Evolutionary conservation across 345 rosid species (phyloP).

Genomic region (Geranium brycei): DNA sequence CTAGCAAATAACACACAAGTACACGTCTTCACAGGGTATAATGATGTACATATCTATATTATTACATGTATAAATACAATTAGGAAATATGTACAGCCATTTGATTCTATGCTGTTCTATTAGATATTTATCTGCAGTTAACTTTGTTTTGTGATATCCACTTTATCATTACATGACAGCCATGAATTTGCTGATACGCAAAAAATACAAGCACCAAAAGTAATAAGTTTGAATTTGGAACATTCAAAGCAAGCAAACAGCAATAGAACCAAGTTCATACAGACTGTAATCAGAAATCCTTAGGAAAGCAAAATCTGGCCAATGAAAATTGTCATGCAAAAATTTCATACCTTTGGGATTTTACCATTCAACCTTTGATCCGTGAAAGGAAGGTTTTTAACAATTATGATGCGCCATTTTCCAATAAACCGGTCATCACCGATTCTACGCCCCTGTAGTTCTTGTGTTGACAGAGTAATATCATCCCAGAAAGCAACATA

Average conservation of each 20-base stretch:
- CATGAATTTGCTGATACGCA: background rate
- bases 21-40: background rate
- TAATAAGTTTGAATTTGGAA: background rate
- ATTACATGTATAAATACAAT: background rate
- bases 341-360: conserved; percentile 70
- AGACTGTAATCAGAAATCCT: background rate
- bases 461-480: conserved; percentile 62
- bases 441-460: conserved; percentile 38
- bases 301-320: background rate
- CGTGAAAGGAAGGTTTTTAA: conserved; percentile 63
- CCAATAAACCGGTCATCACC: conserved; percentile 49
- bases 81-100: background rate
- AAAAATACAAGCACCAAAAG: background rate
- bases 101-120: background rate
- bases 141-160: background rate
- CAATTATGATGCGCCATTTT: conserved; percentile 79
- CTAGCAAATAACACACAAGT: background rate
- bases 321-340: background rate
- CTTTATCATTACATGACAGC: background rate
- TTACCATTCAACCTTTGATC: conserved; percentile 95
- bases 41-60: no score
- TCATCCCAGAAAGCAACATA: conserved; percentile 96
- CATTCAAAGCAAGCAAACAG: background rate
- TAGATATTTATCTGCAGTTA: background rate
- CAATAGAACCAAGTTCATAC: background rate